These are phyloP conservation scores for Emmonsiellopsis sp. DNA, from an alignment of 2,329 filamentous ascomycete species.

Conservation along the genomic window DNA sequence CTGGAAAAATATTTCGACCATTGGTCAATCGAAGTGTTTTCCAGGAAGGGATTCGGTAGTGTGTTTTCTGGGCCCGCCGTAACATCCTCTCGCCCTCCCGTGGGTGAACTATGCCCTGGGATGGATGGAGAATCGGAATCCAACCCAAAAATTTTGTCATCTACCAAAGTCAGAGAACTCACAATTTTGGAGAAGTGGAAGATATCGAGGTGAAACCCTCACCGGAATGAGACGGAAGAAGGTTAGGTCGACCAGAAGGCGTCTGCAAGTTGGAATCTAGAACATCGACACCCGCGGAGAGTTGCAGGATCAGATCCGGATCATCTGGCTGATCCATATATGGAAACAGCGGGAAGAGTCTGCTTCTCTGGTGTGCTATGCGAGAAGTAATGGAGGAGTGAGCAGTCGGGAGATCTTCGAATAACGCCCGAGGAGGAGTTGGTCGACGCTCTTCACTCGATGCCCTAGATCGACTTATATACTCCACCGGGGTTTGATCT, in stretches of 20 bases:
- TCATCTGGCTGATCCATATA: background rate
- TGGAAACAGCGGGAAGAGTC: background rate
- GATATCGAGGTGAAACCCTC: background rate
- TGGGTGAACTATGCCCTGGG: background rate
- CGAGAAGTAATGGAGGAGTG: slow-evolving; percentile 15
- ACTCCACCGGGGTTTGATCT: background rate
- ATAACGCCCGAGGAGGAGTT: slow-evolving; percentile 12
- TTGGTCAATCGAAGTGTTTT: background rate
- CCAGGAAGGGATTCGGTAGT: background rate
- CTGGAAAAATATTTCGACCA: background rate
- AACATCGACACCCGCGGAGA: background rate
- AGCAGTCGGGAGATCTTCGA: slow-evolving; percentile 14
- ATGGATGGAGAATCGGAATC: background rate
- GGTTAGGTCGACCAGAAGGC: background rate
- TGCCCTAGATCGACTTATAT: background rate
- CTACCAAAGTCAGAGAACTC: background rate
- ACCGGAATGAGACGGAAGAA: background rate
- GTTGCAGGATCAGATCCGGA: background rate
- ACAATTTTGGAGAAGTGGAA: background rate
- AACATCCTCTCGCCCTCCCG: background rate
- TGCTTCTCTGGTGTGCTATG: slow-evolving; percentile 1
- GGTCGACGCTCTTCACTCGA: slow-evolving; percentile 2
- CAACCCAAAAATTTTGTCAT: background rate
- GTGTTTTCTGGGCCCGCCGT: background rate
- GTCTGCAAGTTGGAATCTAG: background rate